Evolutionary conservation across 2,329 filamentous ascomycete genomes (phyloP).

Genomic region (Alternaria alternata): DNA sequence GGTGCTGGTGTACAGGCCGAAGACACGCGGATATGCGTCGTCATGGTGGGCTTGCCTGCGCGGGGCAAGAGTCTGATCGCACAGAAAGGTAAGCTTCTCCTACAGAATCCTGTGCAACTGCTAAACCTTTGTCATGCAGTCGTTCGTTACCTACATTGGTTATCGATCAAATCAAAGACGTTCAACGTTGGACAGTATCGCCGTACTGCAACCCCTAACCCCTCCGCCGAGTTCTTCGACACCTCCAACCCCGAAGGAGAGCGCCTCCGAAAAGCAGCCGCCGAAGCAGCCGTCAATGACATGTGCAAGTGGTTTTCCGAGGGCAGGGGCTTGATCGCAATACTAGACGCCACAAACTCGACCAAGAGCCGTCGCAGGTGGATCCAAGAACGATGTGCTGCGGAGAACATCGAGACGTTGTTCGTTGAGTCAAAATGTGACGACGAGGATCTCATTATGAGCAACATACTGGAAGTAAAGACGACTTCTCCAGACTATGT

Average conservation of each 20-base stretch:
- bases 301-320: conserved; percentile 92
- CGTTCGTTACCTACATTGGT: conserved; percentile 89
- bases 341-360: conserved; percentile 96
- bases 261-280: conserved; percentile 83
- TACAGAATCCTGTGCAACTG: neutral
- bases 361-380: conserved; percentile 89
- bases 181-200: conserved; percentile 99
- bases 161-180: conserved; percentile 89
- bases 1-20: conserved; percentile 85
- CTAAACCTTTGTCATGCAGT: conserved; percentile 39
- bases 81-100: conserved; percentile 76
- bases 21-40: conserved; percentile 95
- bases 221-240: conserved; percentile 94
- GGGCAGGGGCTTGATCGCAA: conserved; percentile 82
- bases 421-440: conserved; percentile 99
- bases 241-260: conserved; percentile 89
- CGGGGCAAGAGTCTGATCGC: conserved; percentile 97
- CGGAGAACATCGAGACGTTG: conserved; percentile 83
- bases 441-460: conserved; percentile 95
- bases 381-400: conserved; percentile 82
- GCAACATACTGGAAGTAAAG: conserved; percentile 97
- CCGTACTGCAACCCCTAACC: conserved; percentile 86
- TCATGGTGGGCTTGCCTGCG: conserved; percentile 97
- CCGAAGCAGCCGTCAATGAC: conserved; percentile 88
- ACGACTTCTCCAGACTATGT: conserved; percentile 94